Evolutionary conservation across 805 yeast species (phyloP), one percentile per base, ranked within the genome.

Genomic region (Barnettozyma vustinii): DNA sequence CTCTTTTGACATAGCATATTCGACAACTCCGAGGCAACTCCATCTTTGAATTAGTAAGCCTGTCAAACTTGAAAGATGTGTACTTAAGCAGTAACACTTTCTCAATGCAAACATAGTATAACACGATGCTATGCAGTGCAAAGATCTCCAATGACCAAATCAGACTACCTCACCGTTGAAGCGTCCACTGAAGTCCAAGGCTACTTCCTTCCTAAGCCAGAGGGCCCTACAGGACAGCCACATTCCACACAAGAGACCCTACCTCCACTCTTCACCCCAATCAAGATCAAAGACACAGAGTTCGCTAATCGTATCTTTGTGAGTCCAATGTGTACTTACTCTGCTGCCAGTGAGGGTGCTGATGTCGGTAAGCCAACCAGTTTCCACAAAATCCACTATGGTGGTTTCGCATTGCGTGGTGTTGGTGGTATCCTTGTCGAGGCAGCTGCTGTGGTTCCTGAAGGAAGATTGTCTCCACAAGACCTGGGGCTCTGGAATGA

Each of bases 261-360:
- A 1, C 62, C 63, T 15, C 48, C 50, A 35, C 42, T 60, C 8
- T 60, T 60, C 52, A 40, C 46, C 4, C 60, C 60, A 12, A 15
- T 58, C 9, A 53, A 36, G 32, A 55, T 60, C 43, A 57, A 56
- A 30, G 41, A 43, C 37, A 45, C 53, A 37, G 30, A 40, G 3
- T 42, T 80, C 19, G 71, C 68, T 13, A 81, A 81, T 59, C 66
- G 85, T 51, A 59, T 79, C 26, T 80, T 80, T 44, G 78, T 79
- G 19, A 71, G 83, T 1, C 82, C 82, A 42, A 76, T 78, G 81
- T 75, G 81, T 57, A 73, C 68, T 44, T 78, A 77, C 59, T 71
- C 81, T 6, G 71, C 76, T 3, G 49, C 54, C 4, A 45, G 35
- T 20, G 25, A 37, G 3, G 62, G 63, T 18, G 41, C 48, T 2